A percentile compares a stretch with the other conserved stretches of the same genome.
These are phyloP conservation scores for Lasiodiplodia sp. DNA, from an alignment of 2,329 filamentous ascomycete species.

Conservation along the genomic window DNA sequence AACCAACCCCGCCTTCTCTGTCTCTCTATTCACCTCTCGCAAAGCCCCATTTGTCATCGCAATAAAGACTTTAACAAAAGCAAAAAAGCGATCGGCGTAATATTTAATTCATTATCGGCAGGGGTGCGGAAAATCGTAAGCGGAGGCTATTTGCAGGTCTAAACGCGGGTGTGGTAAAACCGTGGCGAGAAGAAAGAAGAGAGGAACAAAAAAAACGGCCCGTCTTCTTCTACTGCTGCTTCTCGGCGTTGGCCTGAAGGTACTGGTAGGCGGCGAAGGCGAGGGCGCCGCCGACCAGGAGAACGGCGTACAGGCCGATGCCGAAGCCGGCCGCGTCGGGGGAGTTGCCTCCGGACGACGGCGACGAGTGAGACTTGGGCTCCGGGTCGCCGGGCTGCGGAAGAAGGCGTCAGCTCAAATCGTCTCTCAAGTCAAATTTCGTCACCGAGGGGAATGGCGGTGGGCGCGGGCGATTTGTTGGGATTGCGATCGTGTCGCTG, in stretches of 20 bases:
- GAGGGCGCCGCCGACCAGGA: conserved; percentile 77
- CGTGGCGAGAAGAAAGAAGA: neutral
- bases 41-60: neutral
- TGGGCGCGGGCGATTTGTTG: neutral
- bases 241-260: conserved; percentile 63
- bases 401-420: conserved; percentile 30
- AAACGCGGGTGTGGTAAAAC: neutral
- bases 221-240: conserved; percentile 15
- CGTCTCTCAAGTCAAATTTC: neutral
- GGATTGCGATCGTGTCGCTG: neutral
- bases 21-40: neutral
- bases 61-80: neutral
- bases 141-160: neutral
- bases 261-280: conserved; percentile 89
- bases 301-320: conserved; percentile 79
- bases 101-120: neutral
- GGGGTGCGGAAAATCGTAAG: neutral
- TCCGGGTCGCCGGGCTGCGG: conserved; percentile 78
- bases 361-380: conserved; percentile 66
- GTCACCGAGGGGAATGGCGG: neutral
- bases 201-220: neutral
- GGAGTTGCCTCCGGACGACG: conserved; percentile 59
- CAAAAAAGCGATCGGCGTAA: too few species aligned
- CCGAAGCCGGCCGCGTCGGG: conserved; percentile 66
- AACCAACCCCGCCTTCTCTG: neutral